These are phyloP conservation scores for Coemansia sp. DNA, from an alignment of 192 early-diverging fungal genomes.

Conservation along the genomic window DNA sequence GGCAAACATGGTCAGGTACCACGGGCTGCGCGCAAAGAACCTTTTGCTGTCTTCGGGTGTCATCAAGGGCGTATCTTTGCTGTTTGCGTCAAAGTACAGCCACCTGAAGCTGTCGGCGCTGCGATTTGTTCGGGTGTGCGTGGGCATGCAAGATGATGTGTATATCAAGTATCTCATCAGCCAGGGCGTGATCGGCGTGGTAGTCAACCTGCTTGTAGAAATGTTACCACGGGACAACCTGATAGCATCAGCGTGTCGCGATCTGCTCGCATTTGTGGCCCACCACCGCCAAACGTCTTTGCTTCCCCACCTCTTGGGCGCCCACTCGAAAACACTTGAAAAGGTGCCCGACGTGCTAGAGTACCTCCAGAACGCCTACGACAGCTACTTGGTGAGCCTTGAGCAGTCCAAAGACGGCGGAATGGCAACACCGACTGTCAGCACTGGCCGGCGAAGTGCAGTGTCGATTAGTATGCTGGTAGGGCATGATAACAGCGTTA, in stretches of 20 bases:
- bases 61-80: slow-evolving; percentile 58
- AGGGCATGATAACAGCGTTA: slow-evolving; percentile 7
- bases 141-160: slow-evolving; percentile 81
- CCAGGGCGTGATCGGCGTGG: slow-evolving; percentile 66
- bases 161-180: slow-evolving; percentile 76
- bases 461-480: slow-evolving; percentile 44
- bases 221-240: slow-evolving; percentile 76
- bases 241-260: slow-evolving; percentile 85
- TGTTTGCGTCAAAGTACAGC: slow-evolving; percentile 66
- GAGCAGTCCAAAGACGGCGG: slow-evolving; percentile 21
- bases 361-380: slow-evolving; percentile 27
- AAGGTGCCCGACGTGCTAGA: slow-evolving; percentile 13
- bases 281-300: slow-evolving; percentile 67
- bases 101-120: slow-evolving; percentile 77
- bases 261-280: slow-evolving; percentile 82
- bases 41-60: slow-evolving; percentile 67
- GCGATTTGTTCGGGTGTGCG: slow-evolving; percentile 72
- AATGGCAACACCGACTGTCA: slow-evolving; percentile 43
- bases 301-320: slow-evolving; percentile 62
- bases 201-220: slow-evolving; percentile 61
- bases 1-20: slow-evolving; percentile 67
- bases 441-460: slow-evolving; percentile 24
- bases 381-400: slow-evolving; percentile 16
- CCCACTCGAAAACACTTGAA: slow-evolving; percentile 21
- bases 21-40: slow-evolving; percentile 75